Evolutionary conservation across 805 yeast species (phyloP), one percentile per base, ranked within the genome.

Genomic region (Kazachstania africana): DNA sequence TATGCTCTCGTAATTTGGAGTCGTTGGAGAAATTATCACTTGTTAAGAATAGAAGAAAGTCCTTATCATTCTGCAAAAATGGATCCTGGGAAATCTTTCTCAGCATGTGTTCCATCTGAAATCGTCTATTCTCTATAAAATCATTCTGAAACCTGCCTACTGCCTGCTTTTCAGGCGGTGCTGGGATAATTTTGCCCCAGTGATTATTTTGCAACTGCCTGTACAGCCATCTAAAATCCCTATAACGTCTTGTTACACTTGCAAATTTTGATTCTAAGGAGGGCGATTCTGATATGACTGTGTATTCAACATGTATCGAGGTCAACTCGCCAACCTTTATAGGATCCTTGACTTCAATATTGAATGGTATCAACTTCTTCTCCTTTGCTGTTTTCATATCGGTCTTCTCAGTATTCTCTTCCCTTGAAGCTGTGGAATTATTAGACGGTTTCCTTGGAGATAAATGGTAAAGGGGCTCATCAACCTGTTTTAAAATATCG

Each of bases 161-260:
- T 6, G 80, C 79, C 39, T 93, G 95, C 54, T 91, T 94, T 37
- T 82, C 94, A 0, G 96, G 87, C 4, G 97, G 96, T 1, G 97
- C 95, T 1, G 98, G 97, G 16, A 91, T 75, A 23, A 91, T 76
- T 36, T 68, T 66, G 1, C 98, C 98, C 22, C 95, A 94, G 49
- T 91, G 85, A 44, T 78, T 82, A 46, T 72, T 70, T 47, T 80
- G 81, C 16, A 91, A 62, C 44, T 87, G 95, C 42, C 82, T 83
- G 54, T 85, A 88, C 9, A 91, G 64, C 97, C 97, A 88, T 38
- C 95, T 63, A 57, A 91, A 88, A 55, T 91, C 98, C 32, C 77
- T 72, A 55, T 88, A 91, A 42, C 98, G 68, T 50, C 98, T 66
- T 4, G 83, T 70, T 0, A 87, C 96, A 8, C 65, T 59, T 0